Conservation (phyloP, 768 basidiomycete species). For the Filobasidium wieringae region DNA sequence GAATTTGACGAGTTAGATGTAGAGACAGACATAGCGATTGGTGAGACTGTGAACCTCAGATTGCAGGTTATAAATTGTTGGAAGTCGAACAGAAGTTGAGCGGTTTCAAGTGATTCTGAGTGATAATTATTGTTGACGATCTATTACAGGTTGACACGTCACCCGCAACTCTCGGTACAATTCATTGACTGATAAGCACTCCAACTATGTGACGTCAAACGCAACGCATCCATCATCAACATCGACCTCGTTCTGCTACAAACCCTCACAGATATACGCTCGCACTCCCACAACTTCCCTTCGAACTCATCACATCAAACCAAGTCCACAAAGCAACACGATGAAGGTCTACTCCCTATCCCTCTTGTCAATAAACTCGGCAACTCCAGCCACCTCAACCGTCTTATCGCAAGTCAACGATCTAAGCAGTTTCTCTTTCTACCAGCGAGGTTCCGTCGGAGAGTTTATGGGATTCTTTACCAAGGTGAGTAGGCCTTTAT, state of each 20-base stretch:
- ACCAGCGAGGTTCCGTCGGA: conserved; percentile 70
- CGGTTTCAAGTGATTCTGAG: too few relatives aligned
- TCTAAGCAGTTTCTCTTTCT: conserved; percentile 84
- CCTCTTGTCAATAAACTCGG: conserved; percentile 56
- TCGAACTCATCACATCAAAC: not conserved
- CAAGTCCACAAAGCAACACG: conserved; percentile 12
- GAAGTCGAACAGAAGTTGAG: too few relatives aligned
- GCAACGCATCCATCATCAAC: not conserved
- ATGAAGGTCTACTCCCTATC: conserved; percentile 87
- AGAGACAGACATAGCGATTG: too few relatives aligned
- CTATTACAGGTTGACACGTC: too few relatives aligned
- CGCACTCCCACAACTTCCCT: not conserved
- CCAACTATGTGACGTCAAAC: not conserved
- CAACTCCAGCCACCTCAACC: conserved; percentile 47
- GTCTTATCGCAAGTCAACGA: conserved; percentile 61
- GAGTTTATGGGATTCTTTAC: conserved; percentile 93
- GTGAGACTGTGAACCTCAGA: too few relatives aligned
- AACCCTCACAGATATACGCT: not conserved
- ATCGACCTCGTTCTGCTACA: not conserved
- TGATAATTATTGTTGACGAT: too few relatives aligned
- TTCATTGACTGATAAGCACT: too few relatives aligned
- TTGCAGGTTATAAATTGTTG: too few relatives aligned
- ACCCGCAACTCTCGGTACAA: too few relatives aligned
- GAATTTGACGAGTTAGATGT: too few relatives aligned
- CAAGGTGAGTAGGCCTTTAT: conserved; percentile 41